These are phyloP conservation scores for Hericium erinaceus DNA, from an alignment of 768 basidiomycete species.

Conservation along the genomic window DNA sequence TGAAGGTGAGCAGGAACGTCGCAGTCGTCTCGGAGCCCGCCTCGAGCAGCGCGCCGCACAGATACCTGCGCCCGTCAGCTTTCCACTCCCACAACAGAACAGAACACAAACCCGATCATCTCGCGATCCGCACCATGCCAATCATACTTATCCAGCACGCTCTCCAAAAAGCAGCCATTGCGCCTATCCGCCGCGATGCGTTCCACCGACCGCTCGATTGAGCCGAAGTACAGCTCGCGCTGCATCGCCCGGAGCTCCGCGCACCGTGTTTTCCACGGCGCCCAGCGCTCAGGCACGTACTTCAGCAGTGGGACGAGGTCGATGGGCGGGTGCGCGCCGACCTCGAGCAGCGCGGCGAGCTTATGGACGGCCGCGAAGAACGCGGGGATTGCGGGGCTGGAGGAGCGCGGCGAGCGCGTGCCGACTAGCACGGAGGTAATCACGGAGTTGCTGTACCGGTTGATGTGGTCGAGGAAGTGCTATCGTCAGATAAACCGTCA, in stretches of 20 bases:
- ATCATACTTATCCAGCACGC: neutral
- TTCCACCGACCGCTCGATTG: slow-evolving; percentile 19
- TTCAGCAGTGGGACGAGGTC: slow-evolving; percentile 26
- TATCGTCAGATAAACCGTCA: neutral
- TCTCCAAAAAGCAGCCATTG: neutral
- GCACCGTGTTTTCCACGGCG: slow-evolving; percentile 24
- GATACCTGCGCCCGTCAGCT: neutral
- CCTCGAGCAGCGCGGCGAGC: slow-evolving; percentile 20
- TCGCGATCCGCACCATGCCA: neutral
- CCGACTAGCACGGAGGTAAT: slow-evolving; percentile 24
- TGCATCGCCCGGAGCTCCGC: slow-evolving; percentile 18
- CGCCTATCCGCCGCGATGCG: slow-evolving; percentile 2
- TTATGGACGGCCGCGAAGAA: slow-evolving; percentile 21
- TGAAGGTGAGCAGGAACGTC: neutral
- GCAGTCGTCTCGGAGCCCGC: neutral
- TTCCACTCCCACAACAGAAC: too few species aligned
- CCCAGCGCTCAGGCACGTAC: slow-evolving; percentile 26
- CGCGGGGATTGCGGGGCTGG: slow-evolving; percentile 17
- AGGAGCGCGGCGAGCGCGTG: slow-evolving; percentile 21
- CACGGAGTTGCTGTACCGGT: slow-evolving; percentile 23
- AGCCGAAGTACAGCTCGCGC: slow-evolving; percentile 21
- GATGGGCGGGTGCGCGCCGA: slow-evolving; percentile 28
- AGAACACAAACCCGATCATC: neutral
- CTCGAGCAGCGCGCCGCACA: neutral
- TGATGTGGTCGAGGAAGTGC: slow-evolving; percentile 23